A percentile compares a stretch with the other conserved stretches of the same genome.
Conservation (phyloP, 2,329 filamentous ascomycete genomes). For the Aureobasidium sp. region DNA sequence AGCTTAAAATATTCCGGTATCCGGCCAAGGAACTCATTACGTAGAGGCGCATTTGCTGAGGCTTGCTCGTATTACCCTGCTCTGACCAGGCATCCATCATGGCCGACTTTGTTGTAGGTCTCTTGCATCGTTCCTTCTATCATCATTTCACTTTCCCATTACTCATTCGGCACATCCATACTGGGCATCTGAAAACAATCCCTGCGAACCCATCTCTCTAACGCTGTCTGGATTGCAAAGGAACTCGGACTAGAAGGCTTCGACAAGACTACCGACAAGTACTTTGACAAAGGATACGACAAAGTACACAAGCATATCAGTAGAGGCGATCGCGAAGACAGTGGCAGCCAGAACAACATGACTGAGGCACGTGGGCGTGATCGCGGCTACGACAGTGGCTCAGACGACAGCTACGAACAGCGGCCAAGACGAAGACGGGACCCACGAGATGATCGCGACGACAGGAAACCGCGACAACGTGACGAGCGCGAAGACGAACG, state of each 20-base stretch:
- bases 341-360: not conserved
- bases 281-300: constrained; percentile 13
- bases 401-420: constrained; percentile 9
- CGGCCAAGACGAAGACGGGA: not conserved
- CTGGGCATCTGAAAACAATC: not conserved
- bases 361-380: not conserved
- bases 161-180: not conserved
- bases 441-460: not conserved
- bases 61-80: not conserved
- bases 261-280: not conserved
- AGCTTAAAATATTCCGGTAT: constrained; percentile 6
- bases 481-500: not conserved
- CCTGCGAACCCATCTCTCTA: not conserved
- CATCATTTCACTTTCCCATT: not conserved
- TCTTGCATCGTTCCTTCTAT: not conserved
- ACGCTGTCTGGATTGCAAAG: constrained; percentile 5
- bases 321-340: not conserved
- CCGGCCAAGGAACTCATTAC: constrained; percentile 1
- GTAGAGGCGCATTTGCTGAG: constrained; percentile 9
- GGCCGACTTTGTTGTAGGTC: constrained; percentile 8
- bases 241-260: constrained; percentile 11
- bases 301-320: not conserved
- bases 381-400: constrained; percentile 6
- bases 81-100: not conserved
- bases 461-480: not conserved